Percentiles rank a stretch among this genome's conserved stretches.
Conservation (phyloP, 192 early-diverging fungal genomes). For the Backusella morwellensis region DNA sequence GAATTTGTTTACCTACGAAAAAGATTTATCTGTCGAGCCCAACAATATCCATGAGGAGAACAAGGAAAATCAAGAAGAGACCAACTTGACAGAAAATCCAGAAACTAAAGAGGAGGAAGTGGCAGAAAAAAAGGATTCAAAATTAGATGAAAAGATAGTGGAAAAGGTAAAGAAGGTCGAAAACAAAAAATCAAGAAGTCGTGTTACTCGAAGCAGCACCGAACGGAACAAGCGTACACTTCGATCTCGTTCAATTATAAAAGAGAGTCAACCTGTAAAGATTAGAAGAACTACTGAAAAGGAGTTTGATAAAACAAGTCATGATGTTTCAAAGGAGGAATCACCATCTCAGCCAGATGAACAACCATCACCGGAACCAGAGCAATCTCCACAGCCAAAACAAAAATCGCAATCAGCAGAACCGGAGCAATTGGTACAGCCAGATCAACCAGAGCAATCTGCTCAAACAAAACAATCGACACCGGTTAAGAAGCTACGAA, state of each 20-base stretch:
- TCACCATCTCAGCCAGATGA: neutral
- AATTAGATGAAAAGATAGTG: neutral
- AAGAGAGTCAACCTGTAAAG: neutral
- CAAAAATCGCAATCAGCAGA: neutral
- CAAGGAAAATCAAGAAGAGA: neutral
- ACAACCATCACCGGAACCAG: neutral
- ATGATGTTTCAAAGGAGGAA: slow-evolving; percentile 10
- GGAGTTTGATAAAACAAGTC: neutral
- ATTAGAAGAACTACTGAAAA: neutral
- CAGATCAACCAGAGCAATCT: neutral
- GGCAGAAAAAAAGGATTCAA: neutral
- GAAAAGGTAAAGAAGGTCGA: neutral
- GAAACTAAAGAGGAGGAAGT: neutral
- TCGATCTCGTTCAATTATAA: neutral
- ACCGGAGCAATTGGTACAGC: neutral
- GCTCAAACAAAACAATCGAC: neutral
- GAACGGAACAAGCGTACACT: neutral
- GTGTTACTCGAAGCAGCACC: neutral
- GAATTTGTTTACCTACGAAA: slow-evolving; percentile 49
- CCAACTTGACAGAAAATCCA: neutral
- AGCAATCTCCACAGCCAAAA: neutral
- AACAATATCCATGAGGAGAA: neutral
- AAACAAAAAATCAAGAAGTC: neutral
- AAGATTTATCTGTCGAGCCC: slow-evolving; percentile 2
- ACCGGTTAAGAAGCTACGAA: neutral